Evolutionary conservation across 2,329 filamentous ascomycete species (phyloP), one percentile per base, ranked within the genome.

Genomic region (Fusarium secorum): DNA sequence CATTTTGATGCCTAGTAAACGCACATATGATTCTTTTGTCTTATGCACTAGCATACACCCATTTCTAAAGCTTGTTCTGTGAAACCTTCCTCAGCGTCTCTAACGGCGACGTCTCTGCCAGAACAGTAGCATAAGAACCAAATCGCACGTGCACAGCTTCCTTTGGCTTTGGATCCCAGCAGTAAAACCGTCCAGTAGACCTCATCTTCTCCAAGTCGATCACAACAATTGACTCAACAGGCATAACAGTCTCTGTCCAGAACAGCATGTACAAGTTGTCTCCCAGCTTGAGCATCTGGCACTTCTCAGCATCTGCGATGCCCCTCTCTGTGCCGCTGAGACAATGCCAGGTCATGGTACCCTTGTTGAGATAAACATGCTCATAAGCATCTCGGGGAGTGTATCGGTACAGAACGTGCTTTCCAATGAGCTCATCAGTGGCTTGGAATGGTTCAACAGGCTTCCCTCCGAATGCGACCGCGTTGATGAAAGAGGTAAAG

Each of bases 241-340:
- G 68, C 68, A 71, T 67, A 17, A 71, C 22, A 0, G 67, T 71
- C 32, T 71, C 68, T 0, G 67, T 71, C 68, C 68, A 71, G 22
- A 71, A 71, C 22, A 71, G 46, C 2, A 71, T 53, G 18, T 61
- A 71, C n/a, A 71, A 24, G 20, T 36, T 38, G 4, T 65, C 55
- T 2, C 51, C n/a, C 3, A 71, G 7, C n/a, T 71, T 71, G 4
- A 71, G n/a, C 54, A 67, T 61, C n/a, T 59, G 56, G 42, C 63
- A 71, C 9, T 46, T 39, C 9, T 71, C 68, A 8, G 56, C 52
- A 24, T 71, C 68, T n/a, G 67, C 68, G 0, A 71, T 44, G 0
- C 68, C 68, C n/a, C 20, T 60, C 32, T 71, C 67, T 2, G 67
- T 68, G 10, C 68, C 67, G 24, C 56, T 54, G 7, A 71, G 54